These are phyloP conservation scores for Ophiostoma quercus DNA, from an alignment of 2,329 filamentous ascomycete genomes.

Conservation along the genomic window DNA sequence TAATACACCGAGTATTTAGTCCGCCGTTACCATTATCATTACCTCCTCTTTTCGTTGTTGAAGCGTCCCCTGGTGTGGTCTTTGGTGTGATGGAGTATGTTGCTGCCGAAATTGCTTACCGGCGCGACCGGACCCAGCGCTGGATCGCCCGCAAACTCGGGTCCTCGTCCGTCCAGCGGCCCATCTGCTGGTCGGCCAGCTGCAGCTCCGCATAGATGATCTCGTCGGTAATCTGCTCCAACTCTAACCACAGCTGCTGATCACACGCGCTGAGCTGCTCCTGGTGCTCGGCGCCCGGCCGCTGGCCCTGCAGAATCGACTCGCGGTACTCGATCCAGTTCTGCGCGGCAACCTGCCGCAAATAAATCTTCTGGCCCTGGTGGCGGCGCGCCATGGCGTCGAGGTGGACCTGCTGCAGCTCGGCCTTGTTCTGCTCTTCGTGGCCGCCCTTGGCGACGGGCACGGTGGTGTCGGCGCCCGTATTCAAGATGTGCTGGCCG, in stretches of 20 bases:
- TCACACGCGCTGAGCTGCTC: conserved; percentile 51
- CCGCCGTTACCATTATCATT: conserved; percentile 8
- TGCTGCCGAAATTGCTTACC: conserved; percentile 17
- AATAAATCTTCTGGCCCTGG: conserved; percentile 60
- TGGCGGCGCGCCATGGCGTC: conserved; percentile 58
- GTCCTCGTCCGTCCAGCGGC: conserved; percentile 60
- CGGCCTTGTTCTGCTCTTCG: conserved; percentile 56
- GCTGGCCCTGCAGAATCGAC: conserved; percentile 48
- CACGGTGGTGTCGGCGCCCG: conserved; percentile 57
- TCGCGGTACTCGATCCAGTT: conserved; percentile 54
- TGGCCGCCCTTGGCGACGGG: conserved; percentile 49
- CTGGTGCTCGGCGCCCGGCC: conserved; percentile 43
- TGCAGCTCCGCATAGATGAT: conserved; percentile 52
- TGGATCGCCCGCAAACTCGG: conserved; percentile 53
- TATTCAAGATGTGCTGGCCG: conserved; percentile 60
- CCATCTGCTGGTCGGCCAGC: conserved; percentile 48
- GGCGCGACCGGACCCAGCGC: conserved; percentile 52
- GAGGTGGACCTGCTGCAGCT: conserved; percentile 56
- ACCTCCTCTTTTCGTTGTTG: background rate
- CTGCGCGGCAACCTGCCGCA: conserved; percentile 56
- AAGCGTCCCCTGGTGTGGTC: background rate
- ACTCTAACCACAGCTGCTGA: conserved; percentile 51
- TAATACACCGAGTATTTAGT: background rate
- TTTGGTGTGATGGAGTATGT: background rate
- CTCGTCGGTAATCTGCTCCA: conserved; percentile 55